Base-by-base conservation (phyloP, 345 rosid genomes). In the Mallotus nudiflorus region DNA sequence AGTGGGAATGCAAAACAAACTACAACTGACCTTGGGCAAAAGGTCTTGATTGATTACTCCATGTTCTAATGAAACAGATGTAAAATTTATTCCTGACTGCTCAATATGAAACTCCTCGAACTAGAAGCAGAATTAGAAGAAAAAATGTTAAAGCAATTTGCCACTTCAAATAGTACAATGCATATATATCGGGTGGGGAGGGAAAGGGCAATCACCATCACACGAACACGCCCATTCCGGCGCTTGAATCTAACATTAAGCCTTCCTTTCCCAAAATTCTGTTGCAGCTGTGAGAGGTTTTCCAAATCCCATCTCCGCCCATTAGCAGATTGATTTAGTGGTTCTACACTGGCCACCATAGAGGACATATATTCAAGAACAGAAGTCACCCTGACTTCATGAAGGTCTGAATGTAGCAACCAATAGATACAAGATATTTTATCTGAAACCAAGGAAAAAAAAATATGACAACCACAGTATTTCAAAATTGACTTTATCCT, bases 171-270 rank as follows among this genome's bases (percentile, higher is more conserved):
- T 40, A 52, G 56, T 13, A 78, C 39, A 40, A 52, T 44, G 55
- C 29, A 57, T 50, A 52, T 2, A 19, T 10, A 44, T 0, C 46
- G 44, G 65, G 13, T 0, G 46, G 44, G 62, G 18, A 19, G 22
- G 39, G 15, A 52, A 19, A 48, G 14, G 9, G 46, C 9, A 42
- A 44, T 66, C 72, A 90, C 98, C 98, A 86, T 82, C 63, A 83
- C 77, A 58, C 91, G 84, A 48, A 95, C 85, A 1, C 97, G 91
- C 49, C 98, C 98, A 81, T 95, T 95, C 57, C 96, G 85, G 71
- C 87, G 89, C 83, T 95, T 95, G 67, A 90, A 80, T 54, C 91
- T 84, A 61, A 81, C 88, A 76, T 83, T 84, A 46, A 92, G 78
- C 81, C 80, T 85, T 73, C 91, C 97, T 72, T 71, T 84, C 68